phyloP scores from a whole-genome alignment of 2,329 filamentous ascomycete genomes.

The Arachnopeziza araneosa region DNA sequence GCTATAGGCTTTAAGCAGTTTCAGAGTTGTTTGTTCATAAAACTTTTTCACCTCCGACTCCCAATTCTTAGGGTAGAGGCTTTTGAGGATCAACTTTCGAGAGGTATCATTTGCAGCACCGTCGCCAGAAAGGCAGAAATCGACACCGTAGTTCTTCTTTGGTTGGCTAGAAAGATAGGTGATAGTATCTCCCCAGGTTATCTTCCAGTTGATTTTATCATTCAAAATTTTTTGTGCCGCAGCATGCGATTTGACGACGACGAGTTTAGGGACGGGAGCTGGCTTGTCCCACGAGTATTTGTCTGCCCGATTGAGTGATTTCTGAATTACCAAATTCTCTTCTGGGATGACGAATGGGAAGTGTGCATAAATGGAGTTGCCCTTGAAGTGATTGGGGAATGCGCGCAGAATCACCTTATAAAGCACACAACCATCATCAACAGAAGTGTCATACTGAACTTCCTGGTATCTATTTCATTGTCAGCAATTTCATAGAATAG shows the following conservation, averaged over 20 bases:
- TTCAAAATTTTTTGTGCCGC: constrained; percentile 58
- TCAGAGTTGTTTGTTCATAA: constrained; percentile 56
- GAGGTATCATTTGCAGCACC: constrained; percentile 43
- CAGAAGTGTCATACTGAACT: constrained; percentile 62
- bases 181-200: constrained; percentile 59
- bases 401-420: constrained; percentile 78
- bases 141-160: constrained; percentile 42
- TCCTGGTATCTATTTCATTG: constrained; percentile 37
- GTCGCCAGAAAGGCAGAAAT: constrained; percentile 53
- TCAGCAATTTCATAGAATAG: neutral
- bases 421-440: constrained; percentile 79
- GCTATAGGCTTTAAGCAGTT: constrained; percentile 59
- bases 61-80: constrained; percentile 59
- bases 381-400: constrained; percentile 73
- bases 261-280: constrained; percentile 39
- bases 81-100: constrained; percentile 47
- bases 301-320: constrained; percentile 58
- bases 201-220: constrained; percentile 53
- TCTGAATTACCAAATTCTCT: constrained; percentile 68
- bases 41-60: constrained; percentile 58
- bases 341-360: constrained; percentile 55
- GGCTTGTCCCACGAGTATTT: constrained; percentile 67
- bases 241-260: constrained; percentile 55
- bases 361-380: constrained; percentile 69
- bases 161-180: constrained; percentile 56